A percentile compares a stretch with the other conserved stretches of the same genome.
Conservation (phyloP, 371 early-diverging fungal species). For the Dinochytrium kinnereticum region DNA sequence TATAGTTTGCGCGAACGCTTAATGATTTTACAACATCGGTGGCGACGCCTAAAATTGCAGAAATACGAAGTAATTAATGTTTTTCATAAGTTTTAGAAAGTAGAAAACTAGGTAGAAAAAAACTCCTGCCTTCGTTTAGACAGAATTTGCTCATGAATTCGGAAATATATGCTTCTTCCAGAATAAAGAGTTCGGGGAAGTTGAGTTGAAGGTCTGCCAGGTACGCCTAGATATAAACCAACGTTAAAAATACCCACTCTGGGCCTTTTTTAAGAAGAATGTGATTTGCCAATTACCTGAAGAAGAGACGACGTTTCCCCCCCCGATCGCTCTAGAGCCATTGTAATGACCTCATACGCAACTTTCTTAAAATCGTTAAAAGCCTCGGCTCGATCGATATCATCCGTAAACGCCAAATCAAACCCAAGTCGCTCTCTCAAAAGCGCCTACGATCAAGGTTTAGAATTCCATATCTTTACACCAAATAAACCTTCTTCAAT, state of each 20-base stretch:
- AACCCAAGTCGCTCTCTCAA: constrained; percentile 33
- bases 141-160: constrained; percentile 39
- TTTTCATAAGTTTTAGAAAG: not conserved
- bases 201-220: constrained; percentile 45
- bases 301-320: constrained; percentile 51
- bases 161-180: constrained; percentile 38
- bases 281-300: constrained; percentile 32
- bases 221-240: constrained; percentile 35
- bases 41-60: constrained; percentile 37
- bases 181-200: constrained; percentile 40
- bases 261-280: constrained; percentile 21
- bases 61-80: not conserved
- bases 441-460: constrained; percentile 5
- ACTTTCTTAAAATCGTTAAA: constrained; percentile 39
- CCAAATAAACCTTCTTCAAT: constrained; percentile 12
- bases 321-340: constrained; percentile 37
- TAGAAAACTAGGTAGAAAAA: not conserved
- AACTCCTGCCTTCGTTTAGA: constrained; percentile 29
- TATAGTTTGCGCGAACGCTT: constrained; percentile 45
- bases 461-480: not conserved
- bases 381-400: constrained; percentile 39
- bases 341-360: constrained; percentile 37
- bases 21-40: constrained; percentile 43
- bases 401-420: constrained; percentile 43
- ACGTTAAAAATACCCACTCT: too few species aligned